Percentiles rank a stretch among this genome's conserved stretches.
Conservation (phyloP, 2,329 filamentous ascomycete genomes). For the Claviceps capensis region DNA sequence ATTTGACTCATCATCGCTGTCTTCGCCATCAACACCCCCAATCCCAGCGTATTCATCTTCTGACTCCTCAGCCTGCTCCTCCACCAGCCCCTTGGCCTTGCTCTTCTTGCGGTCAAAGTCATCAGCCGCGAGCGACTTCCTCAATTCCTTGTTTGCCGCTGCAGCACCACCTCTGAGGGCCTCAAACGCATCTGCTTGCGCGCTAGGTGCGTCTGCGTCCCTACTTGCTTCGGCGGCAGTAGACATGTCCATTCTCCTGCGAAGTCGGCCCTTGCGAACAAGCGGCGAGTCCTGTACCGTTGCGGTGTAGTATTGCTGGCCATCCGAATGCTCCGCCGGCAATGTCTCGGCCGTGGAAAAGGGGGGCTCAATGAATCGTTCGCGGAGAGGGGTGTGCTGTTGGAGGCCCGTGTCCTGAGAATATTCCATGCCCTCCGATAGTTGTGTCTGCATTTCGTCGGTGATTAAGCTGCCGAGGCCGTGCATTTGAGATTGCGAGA, state of each 20-base stretch:
- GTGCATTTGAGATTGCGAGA: conserved; percentile 46
- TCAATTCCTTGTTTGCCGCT: conserved; percentile 23
- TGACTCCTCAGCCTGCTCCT: conserved; percentile 92
- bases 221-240: neutral
- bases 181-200: conserved; percentile 42
- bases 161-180: conserved; percentile 52
- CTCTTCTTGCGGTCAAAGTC: conserved; percentile 75
- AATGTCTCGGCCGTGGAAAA: conserved; percentile 61
- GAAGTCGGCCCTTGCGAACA: conserved; percentile 42
- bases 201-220: neutral
- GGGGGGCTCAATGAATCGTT: conserved; percentile 50
- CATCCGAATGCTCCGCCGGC: conserved; percentile 23
- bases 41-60: conserved; percentile 96
- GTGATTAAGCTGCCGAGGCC: conserved; percentile 43
- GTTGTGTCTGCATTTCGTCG: conserved; percentile 39
- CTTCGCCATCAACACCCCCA: conserved; percentile 80
- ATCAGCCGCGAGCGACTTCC: conserved; percentile 35
- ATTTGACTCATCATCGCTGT: conserved; percentile 58
- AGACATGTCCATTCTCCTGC: conserved; percentile 24
- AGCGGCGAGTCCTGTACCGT: conserved; percentile 49
- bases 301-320: conserved; percentile 20
- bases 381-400: conserved; percentile 55
- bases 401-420: conserved; percentile 74
- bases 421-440: conserved; percentile 56
- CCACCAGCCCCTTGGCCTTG: conserved; percentile 72